Evolutionary conservation across 2,329 filamentous ascomycete genomes (phyloP).

Genomic region (Cladosporium sp.): DNA sequence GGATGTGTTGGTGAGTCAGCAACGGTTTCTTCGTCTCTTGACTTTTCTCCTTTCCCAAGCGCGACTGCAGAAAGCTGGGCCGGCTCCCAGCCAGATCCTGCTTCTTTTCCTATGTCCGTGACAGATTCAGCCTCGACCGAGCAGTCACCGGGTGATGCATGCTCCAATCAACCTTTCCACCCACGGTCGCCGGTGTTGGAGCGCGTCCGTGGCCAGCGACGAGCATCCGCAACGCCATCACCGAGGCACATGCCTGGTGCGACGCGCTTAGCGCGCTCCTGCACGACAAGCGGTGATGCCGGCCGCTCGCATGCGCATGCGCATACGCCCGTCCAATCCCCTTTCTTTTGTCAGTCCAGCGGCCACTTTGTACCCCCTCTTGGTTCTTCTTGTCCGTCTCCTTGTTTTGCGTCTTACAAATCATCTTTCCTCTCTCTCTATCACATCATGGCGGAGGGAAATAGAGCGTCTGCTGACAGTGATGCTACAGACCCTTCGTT

Average conservation of each 20-base stretch:
- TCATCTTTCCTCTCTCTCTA: conserved; percentile 19
- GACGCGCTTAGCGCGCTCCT: conserved; percentile 9
- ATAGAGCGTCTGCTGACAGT: not conserved
- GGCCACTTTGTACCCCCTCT: conserved; percentile 32
- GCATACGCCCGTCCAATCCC: conserved; percentile 19
- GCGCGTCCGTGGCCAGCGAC: conserved; percentile 16
- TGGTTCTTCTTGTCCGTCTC: conserved; percentile 38
- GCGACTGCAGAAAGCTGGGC: too few relatives aligned
- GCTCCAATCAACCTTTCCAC: conserved; percentile 6
- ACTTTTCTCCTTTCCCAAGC: conserved; percentile 12
- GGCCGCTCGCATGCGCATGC: conserved; percentile 4
- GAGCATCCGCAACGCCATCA: conserved; percentile 13
- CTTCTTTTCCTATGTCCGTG: too few relatives aligned
- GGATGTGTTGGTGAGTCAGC: conserved; percentile 46
- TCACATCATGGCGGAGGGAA: conserved; percentile 10
- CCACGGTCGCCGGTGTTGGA: conserved; percentile 20
- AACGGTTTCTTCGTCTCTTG: conserved; percentile 32
- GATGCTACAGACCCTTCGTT: conserved; percentile 48
- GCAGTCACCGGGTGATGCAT: too few relatives aligned
- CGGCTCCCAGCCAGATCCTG: too few relatives aligned
- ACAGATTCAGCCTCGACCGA: too few relatives aligned
- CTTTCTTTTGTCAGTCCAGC: conserved; percentile 32
- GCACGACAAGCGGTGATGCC: conserved; percentile 5
- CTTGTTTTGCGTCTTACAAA: conserved; percentile 15
- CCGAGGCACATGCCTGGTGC: conserved; percentile 10